phyloP scores from a whole-genome alignment of 2,329 filamentous ascomycete species.

The Ilyonectria mors-panacis region DNA sequence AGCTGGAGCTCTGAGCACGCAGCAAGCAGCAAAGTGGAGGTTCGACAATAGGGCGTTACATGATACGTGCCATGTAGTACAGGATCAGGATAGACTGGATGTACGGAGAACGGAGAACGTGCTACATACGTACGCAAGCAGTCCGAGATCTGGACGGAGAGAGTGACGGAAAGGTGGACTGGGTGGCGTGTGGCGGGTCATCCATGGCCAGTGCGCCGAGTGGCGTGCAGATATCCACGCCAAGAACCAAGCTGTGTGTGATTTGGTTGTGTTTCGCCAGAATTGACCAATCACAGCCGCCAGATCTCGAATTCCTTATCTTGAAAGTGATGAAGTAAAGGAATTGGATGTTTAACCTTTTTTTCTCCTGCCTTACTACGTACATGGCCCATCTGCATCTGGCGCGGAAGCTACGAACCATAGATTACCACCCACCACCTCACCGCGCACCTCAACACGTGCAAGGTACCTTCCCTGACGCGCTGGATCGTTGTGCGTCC shows the following conservation, averaged over 20 bases:
- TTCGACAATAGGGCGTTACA: not conserved
- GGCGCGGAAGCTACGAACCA: constrained; percentile 8
- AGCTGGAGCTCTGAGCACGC: not conserved
- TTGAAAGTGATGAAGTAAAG: constrained; percentile 32
- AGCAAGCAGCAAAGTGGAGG: too few species aligned
- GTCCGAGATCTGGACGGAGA: not conserved
- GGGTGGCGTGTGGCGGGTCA: constrained; percentile 9
- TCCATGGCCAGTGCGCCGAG: constrained; percentile 11
- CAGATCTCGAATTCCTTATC: constrained; percentile 28
- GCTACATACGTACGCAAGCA: not conserved
- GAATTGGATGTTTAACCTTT: constrained; percentile 22
- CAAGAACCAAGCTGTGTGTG: not conserved
- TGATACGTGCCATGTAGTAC: not conserved
- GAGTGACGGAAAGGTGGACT: constrained; percentile 9
- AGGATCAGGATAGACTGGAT: not conserved
- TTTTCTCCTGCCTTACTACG: constrained; percentile 9
- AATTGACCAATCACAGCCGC: constrained; percentile 28
- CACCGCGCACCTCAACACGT: not conserved
- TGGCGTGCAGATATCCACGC: constrained; percentile 26
- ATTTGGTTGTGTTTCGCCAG: not conserved
- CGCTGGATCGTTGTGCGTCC: not conserved
- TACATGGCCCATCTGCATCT: constrained; percentile 19
- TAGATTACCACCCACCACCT: not conserved
- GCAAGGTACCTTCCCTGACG: constrained; percentile 6
- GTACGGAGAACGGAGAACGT: not conserved